Evolutionary conservation across 1,284 basidiomycete genomes (phyloP), one percentile per base, ranked within the genome.

Genomic region (Meira nashicola): DNA sequence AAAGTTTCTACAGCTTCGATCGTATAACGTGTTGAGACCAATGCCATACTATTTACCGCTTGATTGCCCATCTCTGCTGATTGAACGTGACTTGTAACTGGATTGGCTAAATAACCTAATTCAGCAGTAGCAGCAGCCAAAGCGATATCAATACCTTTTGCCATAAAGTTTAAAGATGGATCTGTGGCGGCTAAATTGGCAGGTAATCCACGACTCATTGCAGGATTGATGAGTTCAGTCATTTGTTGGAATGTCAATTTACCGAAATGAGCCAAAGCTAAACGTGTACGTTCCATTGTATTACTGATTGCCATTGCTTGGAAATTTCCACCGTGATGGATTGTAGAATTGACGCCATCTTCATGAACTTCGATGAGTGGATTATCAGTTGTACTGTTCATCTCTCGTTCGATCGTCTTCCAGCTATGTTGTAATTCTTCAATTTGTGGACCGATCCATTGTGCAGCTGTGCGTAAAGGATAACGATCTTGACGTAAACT

Each of bases 281-380:
- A 84, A 21, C 89, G 86, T 3, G 88, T 88, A 77, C 89, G 89
- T 79, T 92, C 90, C 88, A 92, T 90, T 9, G 87, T 86, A 59
- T 89, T 89, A 10, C 89, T 89, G 49, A 92, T 84, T 1, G 88
- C 83, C 85, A 90, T 88, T 1, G 57, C 61, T 50, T 61, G 59
- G 55, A 61, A 61, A 25, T 61, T 61, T n/a, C 59, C 59, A 17
- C 61, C 57, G 28, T 59, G 53, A 43, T 59, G 58, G 33, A 48
- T 55, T 10, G 17, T 49, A 4, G 55, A 40, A 15, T 19, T n/a
- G n/a, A 43, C 41, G 19, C 41, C 41, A 37, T 55, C 40, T 17
- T 49, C 56, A 15, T 33, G 33, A 9, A 54, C 52, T 12, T 59
- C 52, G 39, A 59, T 52, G 23, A 63, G 39, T 1, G 62, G 62